A percentile compares a stretch with the other conserved stretches of the same genome.
Evolutionary conservation across 139 green algal genomes (phyloP).

Genomic region (Closterium sp.): DNA sequence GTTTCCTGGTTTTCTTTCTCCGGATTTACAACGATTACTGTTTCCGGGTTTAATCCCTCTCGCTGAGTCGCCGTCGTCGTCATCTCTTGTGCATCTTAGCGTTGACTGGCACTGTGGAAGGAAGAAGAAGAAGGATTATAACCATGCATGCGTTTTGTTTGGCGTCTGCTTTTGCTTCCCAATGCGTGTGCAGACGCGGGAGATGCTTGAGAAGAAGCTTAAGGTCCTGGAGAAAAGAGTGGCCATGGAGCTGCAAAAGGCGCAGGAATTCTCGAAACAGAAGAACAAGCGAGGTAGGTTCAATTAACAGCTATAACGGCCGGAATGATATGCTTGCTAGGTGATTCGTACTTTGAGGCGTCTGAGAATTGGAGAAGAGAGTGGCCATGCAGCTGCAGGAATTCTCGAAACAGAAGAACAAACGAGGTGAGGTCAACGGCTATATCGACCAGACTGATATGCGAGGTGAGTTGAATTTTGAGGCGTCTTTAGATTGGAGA

Average conservation of each 20-base stretch:
- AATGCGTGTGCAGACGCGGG: slow-evolving; percentile 70
- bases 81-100: background rate
- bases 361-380: slow-evolving; percentile 88
- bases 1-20: too few species aligned
- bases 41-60: background rate
- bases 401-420: slow-evolving; percentile 79
- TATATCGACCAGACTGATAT: too few species aligned
- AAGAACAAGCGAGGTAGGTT: slow-evolving; percentile 81
- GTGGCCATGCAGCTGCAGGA: slow-evolving; percentile 76
- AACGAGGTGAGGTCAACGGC: slow-evolving; percentile 67
- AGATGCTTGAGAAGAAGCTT: slow-evolving; percentile 88
- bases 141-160: background rate
- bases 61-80: background rate
- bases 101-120: background rate
- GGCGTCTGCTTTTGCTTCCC: background rate
- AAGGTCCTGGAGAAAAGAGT: slow-evolving; percentile 83
- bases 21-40: background rate
- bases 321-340: background rate
- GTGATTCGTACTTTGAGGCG: too few species aligned
- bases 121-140: background rate
- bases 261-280: slow-evolving; percentile 71
- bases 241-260: slow-evolving; percentile 75
- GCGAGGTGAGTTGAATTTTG: background rate
- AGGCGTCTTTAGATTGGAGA: too few species aligned
- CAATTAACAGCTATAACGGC: too few species aligned